Base-by-base conservation (phyloP, 2,329 filamentous ascomycete genomes). In the Taxawa tesnikishii region DNA sequence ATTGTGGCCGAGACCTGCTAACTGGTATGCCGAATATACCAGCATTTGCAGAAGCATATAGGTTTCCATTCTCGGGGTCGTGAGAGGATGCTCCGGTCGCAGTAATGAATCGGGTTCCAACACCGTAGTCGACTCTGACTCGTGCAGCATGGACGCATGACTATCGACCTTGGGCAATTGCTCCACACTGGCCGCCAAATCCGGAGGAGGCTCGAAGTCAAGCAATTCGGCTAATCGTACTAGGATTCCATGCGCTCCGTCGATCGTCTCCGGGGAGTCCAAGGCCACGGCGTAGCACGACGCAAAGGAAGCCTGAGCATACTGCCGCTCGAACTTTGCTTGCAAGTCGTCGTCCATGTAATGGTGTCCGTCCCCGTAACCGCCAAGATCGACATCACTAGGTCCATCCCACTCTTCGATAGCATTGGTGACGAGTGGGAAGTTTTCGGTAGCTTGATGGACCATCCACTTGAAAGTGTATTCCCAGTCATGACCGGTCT, bases 391-490 rank as follows among this genome's bases (percentile, higher is more conserved):
- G 28, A 79, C 65, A 46, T 87, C 81, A 5, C 62, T 61, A 1
- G 80, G 79, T 0, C 81, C 82, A 44, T 78, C 73, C 81, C 81
- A 88, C 41, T 80, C 70, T 38, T 75, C 68, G 19, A 85, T 60
- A 6, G 70, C 74, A 29, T 65, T 63, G 18, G 75, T 62, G n/a
- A 73, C 69, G n/a, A 75, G 59, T 15, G 54, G 59, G 66, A 83
- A 79, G 11, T 73, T 68, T 13, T 60, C 62, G 4, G 62, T 60
- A 1, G 79, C 74, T 38, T 74, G 70, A 3, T 58, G 48, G 10
- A 69, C 62, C 24, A 88, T 62, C 79, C 80, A 87, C 33, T 68
- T 62, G 32, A 81, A 72, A 4, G 79, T 62, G 40, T 70, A 65
- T 39, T 83, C 75, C 79, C 80, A 87, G 6, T 75, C 78, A 26